Conservation (phyloP, 2,329 filamentous ascomycete genomes). For the Didymella pinodella region DNA sequence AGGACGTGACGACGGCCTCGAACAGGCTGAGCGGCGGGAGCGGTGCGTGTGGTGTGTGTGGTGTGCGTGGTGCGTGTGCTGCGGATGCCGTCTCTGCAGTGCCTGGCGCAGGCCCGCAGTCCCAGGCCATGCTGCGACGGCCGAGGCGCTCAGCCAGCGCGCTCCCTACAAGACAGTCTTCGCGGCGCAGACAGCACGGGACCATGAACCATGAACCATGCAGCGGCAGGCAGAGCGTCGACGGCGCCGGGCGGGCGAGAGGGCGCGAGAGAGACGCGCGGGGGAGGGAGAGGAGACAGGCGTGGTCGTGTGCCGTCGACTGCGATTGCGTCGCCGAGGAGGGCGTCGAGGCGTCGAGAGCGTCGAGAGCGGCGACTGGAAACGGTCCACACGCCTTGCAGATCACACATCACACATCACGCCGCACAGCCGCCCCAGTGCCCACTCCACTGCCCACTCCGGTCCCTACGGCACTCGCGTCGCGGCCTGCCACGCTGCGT, state of each 20-base stretch:
- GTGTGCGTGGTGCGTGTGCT: too few species aligned
- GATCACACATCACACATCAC: constrained; percentile 2
- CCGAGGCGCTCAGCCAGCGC: constrained; percentile 32
- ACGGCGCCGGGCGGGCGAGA: background rate
- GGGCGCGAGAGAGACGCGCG: background rate
- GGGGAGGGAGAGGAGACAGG: background rate
- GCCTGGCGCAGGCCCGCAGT: constrained; percentile 15
- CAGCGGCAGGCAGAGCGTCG: constrained; percentile 19
- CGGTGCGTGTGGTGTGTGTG: too few species aligned
- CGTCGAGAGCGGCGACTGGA: constrained; percentile 3
- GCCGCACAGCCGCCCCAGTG: constrained; percentile 4
- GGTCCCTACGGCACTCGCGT: background rate
- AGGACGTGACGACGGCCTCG: constrained; percentile 63
- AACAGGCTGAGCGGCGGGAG: constrained; percentile 51
- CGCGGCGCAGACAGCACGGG: constrained; percentile 37
- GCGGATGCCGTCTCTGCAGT: background rate
- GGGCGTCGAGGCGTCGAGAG: background rate
- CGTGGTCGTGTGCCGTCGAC: constrained; percentile 39
- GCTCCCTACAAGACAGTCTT: constrained; percentile 38
- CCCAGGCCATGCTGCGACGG: constrained; percentile 33
- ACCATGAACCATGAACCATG: constrained; percentile 46
- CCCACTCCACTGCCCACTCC: too few species aligned
- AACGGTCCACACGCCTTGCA: constrained; percentile 1
- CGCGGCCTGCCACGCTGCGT: background rate
- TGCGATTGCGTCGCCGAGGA: constrained; percentile 6